Conservation (phyloP, 306 rosid species). For the Cucurbita pepo region DNA sequence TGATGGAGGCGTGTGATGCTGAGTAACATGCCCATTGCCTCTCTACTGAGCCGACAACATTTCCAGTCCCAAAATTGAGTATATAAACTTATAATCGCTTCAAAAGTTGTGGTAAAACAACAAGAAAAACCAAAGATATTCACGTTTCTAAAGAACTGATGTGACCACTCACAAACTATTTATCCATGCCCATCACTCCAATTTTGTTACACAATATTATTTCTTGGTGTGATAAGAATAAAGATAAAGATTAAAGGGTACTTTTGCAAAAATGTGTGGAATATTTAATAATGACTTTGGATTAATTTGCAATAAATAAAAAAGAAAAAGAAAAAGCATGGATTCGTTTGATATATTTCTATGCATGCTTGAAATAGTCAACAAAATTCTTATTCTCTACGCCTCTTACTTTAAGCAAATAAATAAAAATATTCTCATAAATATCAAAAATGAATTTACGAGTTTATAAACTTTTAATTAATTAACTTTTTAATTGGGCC, state of each 20-base stretch:
- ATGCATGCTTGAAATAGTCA: not conserved
- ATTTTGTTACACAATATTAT: not conserved
- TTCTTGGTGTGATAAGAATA: not conserved
- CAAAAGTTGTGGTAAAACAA: not conserved
- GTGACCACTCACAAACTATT: not conserved
- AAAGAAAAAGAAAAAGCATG: not conserved
- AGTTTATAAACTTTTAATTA: no score
- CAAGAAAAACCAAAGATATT: not conserved
- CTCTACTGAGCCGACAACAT: not conserved
- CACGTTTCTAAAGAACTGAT: not conserved
- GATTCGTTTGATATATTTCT: not conserved
- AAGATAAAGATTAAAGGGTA: not conserved
- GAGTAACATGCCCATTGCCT: not conserved
- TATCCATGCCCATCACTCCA: not conserved
- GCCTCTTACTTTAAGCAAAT: not conserved
- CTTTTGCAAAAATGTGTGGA: not conserved
- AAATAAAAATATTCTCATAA: no score
- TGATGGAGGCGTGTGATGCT: conserved; percentile 4
- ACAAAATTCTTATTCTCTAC: not conserved
- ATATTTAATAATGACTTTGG: not conserved
- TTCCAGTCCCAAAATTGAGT: not conserved
- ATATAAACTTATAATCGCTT: not conserved
- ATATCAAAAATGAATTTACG: no score
- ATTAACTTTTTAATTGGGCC: no score
- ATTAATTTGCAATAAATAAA: not conserved